Evolutionary conservation across 164 flowering plant species (phyloP).

Genomic region (Vitis vinifera): ASM3070453v1 NC_081810.1:8988001-8988500

Average conservation of each 20-base stretch:
- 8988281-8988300: conserved; percentile 36
- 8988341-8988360: conserved; percentile 47
- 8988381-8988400: not conserved
- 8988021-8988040: no score
- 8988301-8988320: conserved; percentile 48
- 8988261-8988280: conserved; percentile 40
- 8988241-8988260: conserved; percentile 51
- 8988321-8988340: conserved; percentile 47
- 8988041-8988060: not conserved
- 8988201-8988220: not conserved
- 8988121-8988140: no score
- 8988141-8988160: no score
- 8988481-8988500: not conserved
- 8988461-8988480: not conserved
- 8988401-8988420: not conserved
- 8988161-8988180: not conserved
- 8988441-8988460: not conserved
- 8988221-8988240: conserved; percentile 20
- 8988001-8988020: no score
- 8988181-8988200: not conserved
- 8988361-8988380: conserved; percentile 41
- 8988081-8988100: conserved; percentile 9
- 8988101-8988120: conserved; percentile 18
- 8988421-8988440: not conserved
- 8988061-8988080: not conserved